Conservation (phyloP, 1,284 basidiomycete species). For the Sanghuangporus weigelae region DNA sequence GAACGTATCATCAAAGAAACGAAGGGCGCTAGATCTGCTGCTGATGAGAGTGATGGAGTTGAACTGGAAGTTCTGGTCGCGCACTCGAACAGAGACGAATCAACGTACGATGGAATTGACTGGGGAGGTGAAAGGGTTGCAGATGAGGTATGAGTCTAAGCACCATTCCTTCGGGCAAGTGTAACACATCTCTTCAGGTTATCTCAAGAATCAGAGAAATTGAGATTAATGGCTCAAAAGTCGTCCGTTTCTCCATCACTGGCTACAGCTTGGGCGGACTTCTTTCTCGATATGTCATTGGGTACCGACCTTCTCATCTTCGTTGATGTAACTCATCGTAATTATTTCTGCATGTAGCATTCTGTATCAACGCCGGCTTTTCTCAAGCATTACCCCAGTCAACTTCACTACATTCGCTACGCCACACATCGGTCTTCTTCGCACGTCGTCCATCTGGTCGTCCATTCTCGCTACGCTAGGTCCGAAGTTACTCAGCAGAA, state of each 20-base stretch:
- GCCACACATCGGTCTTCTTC: slow-evolving; percentile 68
- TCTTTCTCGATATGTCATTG: slow-evolving; percentile 72
- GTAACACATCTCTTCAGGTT: slow-evolving; percentile 36
- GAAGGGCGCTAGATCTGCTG: slow-evolving; percentile 22
- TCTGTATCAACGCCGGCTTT: slow-evolving; percentile 65
- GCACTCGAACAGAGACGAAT: slow-evolving; percentile 43
- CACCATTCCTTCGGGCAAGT: background rate
- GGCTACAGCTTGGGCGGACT: slow-evolving; percentile 84
- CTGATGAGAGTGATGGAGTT: slow-evolving; percentile 20
- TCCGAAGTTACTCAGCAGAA: slow-evolving; percentile 72
- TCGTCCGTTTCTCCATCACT: slow-evolving; percentile 64
- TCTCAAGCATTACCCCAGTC: slow-evolving; percentile 59
- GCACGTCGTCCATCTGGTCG: slow-evolving; percentile 59
- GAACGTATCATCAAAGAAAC: slow-evolving; percentile 39
- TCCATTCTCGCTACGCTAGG: slow-evolving; percentile 56
- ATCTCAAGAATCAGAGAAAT: slow-evolving; percentile 46
- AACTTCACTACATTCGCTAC: slow-evolving; percentile 84
- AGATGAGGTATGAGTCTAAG: slow-evolving; percentile 46
- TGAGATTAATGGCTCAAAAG: slow-evolving; percentile 45
- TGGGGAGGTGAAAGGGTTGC: slow-evolving; percentile 59
- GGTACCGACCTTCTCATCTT: slow-evolving; percentile 35
- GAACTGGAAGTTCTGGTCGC: slow-evolving; percentile 40
- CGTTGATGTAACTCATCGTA: slow-evolving; percentile 10
- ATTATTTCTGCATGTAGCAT: slow-evolving; percentile 33
- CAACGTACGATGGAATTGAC: slow-evolving; percentile 63